Percentiles rank a stretch among this genome's conserved stretches.
These are phyloP conservation scores for Globisporangium heterothallicum DNA, from an alignment of 352 stramenopile genomes.

Conservation along the genomic window DNA sequence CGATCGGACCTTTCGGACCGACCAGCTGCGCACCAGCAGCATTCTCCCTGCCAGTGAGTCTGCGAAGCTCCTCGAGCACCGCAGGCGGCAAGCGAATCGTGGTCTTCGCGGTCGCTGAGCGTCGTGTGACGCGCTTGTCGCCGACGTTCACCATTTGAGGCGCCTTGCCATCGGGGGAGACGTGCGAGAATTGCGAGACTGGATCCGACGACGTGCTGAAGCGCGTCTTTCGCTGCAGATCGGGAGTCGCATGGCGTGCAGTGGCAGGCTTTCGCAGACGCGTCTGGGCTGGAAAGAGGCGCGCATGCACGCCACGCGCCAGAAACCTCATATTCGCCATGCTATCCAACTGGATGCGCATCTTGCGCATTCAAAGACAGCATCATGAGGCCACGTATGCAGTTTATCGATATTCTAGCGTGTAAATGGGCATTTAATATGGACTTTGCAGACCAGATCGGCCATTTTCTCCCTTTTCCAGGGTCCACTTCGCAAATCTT, in stretches of 20 bases:
- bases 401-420: too few relatives aligned
- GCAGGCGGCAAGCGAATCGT: conserved; percentile 82
- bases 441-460: too few relatives aligned
- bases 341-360: too few relatives aligned
- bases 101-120: conserved; percentile 77
- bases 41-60: conserved; percentile 10
- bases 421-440: too few relatives aligned
- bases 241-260: too few relatives aligned
- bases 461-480: too few relatives aligned
- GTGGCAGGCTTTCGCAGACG: too few relatives aligned
- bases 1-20: conserved; percentile 88
- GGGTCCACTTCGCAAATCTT: too few relatives aligned
- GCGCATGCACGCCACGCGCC: neutral
- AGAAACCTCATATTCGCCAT: too few relatives aligned
- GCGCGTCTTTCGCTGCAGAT: neutral
- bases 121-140: conserved; percentile 72
- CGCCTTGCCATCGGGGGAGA: conserved; percentile 32
- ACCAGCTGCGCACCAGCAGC: conserved; percentile 27
- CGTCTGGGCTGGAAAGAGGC: too few relatives aligned
- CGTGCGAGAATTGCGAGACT: conserved; percentile 53
- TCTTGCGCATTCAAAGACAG: too few relatives aligned
- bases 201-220: neutral
- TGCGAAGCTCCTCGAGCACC: conserved; percentile 72
- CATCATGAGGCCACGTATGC: too few relatives aligned
- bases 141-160: conserved; percentile 91